These are phyloP conservation scores for Magnolia changhungtana DNA, from an alignment of 164 flowering plant species.

Conservation along the genomic window DNA sequence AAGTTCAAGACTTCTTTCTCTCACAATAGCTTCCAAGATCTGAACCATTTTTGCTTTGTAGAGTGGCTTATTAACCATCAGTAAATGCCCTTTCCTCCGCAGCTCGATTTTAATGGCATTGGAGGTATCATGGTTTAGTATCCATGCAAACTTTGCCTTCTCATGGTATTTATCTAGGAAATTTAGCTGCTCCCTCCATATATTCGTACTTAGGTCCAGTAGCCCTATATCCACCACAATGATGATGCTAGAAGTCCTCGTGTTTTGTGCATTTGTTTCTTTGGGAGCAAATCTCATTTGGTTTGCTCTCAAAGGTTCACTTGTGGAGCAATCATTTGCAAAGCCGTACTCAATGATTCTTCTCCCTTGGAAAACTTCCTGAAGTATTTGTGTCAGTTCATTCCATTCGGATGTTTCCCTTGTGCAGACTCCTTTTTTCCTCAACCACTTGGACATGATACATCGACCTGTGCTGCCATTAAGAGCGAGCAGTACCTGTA, in stretches of 20 bases:
- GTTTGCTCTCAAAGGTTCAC: constrained; percentile 24
- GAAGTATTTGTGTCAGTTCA: constrained; percentile 67
- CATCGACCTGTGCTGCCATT: constrained; percentile 56
- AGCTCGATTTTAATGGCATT: constrained; percentile 74
- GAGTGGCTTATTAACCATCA: constrained; percentile 76
- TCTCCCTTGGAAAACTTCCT: constrained; percentile 38
- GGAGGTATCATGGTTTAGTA: constrained; percentile 78
- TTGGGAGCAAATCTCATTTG: constrained; percentile 10
- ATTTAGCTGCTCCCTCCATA: constrained; percentile 88
- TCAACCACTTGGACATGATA: constrained; percentile 66
- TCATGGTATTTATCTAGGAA: constrained; percentile 57
- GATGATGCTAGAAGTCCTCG: constrained; percentile 29
- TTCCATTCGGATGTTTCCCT: constrained; percentile 89
- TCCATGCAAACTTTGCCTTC: constrained; percentile 78
- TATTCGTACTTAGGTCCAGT: constrained; percentile 72
- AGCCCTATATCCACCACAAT: constrained; percentile 71
- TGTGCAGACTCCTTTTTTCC: constrained; percentile 45
- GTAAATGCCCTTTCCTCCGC: constrained; percentile 59
- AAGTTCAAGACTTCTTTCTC: constrained; percentile 41
- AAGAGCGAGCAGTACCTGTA: constrained; percentile 80
- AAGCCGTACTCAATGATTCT: constrained; percentile 19
- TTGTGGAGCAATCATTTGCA: constrained; percentile 18
- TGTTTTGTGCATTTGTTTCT: constrained; percentile 21
- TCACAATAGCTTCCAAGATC: constrained; percentile 60
- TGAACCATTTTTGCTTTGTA: constrained; percentile 85